Evolutionary conservation across 148 eudicot genomes (phyloP), one percentile per base, ranked within the genome.

Genomic region (Diospyros lotus): DNA sequence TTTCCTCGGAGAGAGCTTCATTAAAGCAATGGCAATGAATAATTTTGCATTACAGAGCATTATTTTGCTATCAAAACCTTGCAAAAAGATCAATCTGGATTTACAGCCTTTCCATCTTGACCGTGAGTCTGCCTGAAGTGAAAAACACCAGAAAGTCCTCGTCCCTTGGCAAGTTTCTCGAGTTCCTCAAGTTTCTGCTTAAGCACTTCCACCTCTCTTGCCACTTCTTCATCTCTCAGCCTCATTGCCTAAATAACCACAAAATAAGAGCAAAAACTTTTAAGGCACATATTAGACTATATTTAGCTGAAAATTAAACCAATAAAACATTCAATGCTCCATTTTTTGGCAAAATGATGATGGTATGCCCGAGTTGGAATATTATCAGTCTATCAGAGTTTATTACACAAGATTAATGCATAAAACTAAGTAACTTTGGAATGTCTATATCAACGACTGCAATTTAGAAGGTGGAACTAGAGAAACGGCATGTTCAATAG

Each of bases 101-200:
- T 74, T 58, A 85, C 80, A 58, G 82, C 58, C 72, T 86, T 86
- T 58, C 66, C 78, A 60, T 76, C 71, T 77, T 72, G 81, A 39
- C 78, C 61, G 8, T 78, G 72, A 75, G 76, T 54, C 40, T 61
- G 58, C 74, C 68, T 81, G 51, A 87, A 67, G 72, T 78, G 82
- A 67, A 91, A 85, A 46, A 86, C 80, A 66, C 94, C 90, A 46
- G 87, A 58, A 9, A 89, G 78, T 58, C 97, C 91, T 73, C 79
- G 80, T 68, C 77, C 84, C 71, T 73, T 77, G 5, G 91, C 82
- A 56, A 87, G 87, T 75, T 89, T 82, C 75, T 92, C 95, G 5
- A 90, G 71, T 53, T 90, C 95, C 70, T 74, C 67, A 11, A 93
- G 76, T 74, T 82, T 86, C 51, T 77, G 82, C 77, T 82, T 87